Percentiles rank a stretch among this genome's conserved stretches.
phyloP scores from a whole-genome alignment of 1,139 yeast species.

The Debaryomyces psychrophilus region DNA sequence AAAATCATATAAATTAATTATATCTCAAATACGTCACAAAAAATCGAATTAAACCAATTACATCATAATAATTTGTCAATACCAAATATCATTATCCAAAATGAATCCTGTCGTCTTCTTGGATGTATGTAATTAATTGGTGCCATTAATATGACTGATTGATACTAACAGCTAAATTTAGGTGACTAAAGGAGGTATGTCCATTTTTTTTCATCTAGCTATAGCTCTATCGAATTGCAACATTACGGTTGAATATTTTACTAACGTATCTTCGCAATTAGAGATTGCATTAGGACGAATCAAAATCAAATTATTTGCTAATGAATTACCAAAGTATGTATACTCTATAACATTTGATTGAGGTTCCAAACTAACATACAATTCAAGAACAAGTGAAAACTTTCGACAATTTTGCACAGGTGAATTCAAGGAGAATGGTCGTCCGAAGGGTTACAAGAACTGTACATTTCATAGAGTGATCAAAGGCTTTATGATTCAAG shows the following conservation, averaged over 20 bases:
- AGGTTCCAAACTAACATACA: slow-evolving; percentile 19
- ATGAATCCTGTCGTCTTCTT: slow-evolving; percentile 40
- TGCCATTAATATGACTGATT: not conserved
- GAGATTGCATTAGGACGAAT: slow-evolving; percentile 39
- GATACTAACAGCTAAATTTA: slow-evolving; percentile 16
- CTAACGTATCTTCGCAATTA: slow-evolving; percentile 14
- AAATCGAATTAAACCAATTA: not conserved
- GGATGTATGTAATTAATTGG: slow-evolving; percentile 30
- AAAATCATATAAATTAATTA: not conserved
- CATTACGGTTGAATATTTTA: not conserved
- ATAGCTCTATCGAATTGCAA: not conserved
- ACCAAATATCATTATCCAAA: not conserved
- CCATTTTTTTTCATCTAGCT: not conserved
- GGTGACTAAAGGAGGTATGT: slow-evolving; percentile 30
- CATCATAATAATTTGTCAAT: not conserved
- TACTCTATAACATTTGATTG: not conserved
- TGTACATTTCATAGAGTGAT: slow-evolving; percentile 34
- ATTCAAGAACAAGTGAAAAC: slow-evolving; percentile 48
- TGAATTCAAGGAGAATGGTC: slow-evolving; percentile 40
- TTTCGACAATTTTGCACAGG: slow-evolving; percentile 61
- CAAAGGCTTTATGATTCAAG: slow-evolving; percentile 36
- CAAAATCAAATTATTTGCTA: slow-evolving; percentile 46
- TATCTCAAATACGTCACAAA: not conserved
- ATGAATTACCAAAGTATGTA: slow-evolving; percentile 42
- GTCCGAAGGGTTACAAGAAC: slow-evolving; percentile 36